Evolutionary conservation across 495 filamentous ascomycete genomes (phyloP).

Genomic region (Melanomma pulvis-pyrius): DNA sequence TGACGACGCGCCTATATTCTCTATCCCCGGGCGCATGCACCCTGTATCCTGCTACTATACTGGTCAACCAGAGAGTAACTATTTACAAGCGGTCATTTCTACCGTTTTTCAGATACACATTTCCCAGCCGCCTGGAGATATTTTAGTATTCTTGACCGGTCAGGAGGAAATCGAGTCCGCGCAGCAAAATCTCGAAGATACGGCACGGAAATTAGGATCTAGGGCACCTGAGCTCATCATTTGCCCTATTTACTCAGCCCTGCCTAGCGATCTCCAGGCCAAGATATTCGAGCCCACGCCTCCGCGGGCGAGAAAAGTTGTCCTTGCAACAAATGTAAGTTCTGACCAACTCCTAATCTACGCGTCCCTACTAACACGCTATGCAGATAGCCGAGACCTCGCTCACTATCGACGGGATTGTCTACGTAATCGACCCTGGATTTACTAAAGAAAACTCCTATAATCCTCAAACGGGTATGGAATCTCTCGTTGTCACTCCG

Average conservation of each 20-base stretch:
- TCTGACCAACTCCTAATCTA: too few relatives aligned
- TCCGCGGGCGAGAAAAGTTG: conserved; percentile 84
- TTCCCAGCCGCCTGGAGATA: conserved; percentile 77
- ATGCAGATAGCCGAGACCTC: conserved; percentile 97
- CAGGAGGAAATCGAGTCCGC: conserved; percentile 89
- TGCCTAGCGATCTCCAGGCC: conserved; percentile 87
- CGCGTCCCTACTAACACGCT: too few relatives aligned
- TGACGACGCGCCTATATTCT: conserved; percentile 93
- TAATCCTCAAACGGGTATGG: conserved; percentile 90
- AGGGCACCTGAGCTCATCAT: conserved; percentile 71
- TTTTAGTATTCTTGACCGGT: conserved; percentile 90
- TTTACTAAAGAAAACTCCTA: conserved; percentile 97
- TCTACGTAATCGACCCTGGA: conserved; percentile 90
- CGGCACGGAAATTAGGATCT: conserved; percentile 71
- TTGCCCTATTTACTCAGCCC: conserved; percentile 84
- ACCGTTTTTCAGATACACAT: conserved; percentile 97
- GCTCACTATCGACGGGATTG: conserved; percentile 89
- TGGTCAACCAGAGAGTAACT: conserved; percentile 90
- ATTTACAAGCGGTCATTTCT: conserved; percentile 86
- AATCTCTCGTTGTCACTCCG: conserved; percentile 84
- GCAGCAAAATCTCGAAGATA: conserved; percentile 77
- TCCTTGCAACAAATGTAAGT: conserved; percentile 93
- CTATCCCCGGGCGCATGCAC: conserved; percentile 88
- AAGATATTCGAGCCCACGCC: conserved; percentile 88
- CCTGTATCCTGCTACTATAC: conserved; percentile 94